Evolutionary conservation across 257 asterid genomes (phyloP), one percentile per base, ranked within the genome.

Genomic region (Dorcoceras hygrometricum): DNA sequence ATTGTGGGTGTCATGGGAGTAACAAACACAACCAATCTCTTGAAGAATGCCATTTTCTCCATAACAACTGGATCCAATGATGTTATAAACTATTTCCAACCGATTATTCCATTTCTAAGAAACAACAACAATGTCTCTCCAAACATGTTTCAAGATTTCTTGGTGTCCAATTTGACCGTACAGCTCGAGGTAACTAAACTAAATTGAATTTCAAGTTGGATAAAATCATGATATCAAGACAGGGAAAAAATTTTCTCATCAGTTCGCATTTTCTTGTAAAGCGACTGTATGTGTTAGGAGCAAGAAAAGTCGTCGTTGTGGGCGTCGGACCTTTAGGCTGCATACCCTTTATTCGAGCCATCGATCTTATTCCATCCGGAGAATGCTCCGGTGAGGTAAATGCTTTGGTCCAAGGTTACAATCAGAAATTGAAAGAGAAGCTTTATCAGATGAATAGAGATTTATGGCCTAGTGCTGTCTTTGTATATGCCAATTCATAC

Each of bases 301-400:
- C 85, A n/a, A 75, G 87, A 36, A 84, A 77, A 48, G 61, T 84
- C 29, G 77, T 79, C 0, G 78, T 84, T 0, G 83, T 79, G 19
- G 84, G 79, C 12, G 22, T 84, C 8, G 89, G 89, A 24, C 89
- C 89, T 24, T 78, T 84, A 1, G 89, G 89, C 3, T 84, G 85
- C 71, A 84, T 84, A 26, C 87, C 89, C 3, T 81, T 84, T 55
- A 61, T 81, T 19, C 79, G 87, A 7, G 87, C 87, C 6, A 64
- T 66, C 29, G 65, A 74, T 61, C 63, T 83, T 27, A 70, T 78
- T 23, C 76, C 84, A 6, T 16, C 6, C 4, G 79, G 76, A 24
- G 63, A 69, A 60, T 83, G 89, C 71, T 83, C 79, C 8, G 63
- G 39, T 5, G 39, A 60, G 29, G 84, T 82, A 8, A 82, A 85